Evolutionary conservation across 306 rosid species (phyloP), one percentile per base, ranked within the genome.

Genomic region (Dalbergia cochinchinensis): DNA sequence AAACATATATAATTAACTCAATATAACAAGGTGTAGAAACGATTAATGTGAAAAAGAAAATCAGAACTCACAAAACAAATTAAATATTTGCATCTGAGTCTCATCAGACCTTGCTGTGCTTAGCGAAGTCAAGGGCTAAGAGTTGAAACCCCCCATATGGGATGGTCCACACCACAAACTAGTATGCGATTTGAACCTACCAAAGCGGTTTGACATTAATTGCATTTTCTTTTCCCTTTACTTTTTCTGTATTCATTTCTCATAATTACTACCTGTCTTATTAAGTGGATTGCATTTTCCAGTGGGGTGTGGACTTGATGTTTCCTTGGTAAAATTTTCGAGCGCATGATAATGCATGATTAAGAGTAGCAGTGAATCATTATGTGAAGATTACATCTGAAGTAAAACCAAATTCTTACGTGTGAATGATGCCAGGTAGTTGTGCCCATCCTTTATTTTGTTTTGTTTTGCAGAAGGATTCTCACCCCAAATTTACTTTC

Each of bases 261-360:
- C 87, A 84, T 87, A 78, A 88, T 92, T 86, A 83, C 80, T 68
- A 86, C 75, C 85, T 90, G 83, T 71, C 89, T 79, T 75, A 73
- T 70, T 78, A 66, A 77, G 89, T 85, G 85, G 82, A 65, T 78
- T 78, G 82, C 76, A 77, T 76, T 78, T 86, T 74, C 77, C 64
- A 76, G 68, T 74, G 72, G 72, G 78, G 3, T 72, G 54, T 12
- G 80, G 74, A 82, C 84, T 54, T 77, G 59, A 70, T 85, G 78
- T 79, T 77, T 85, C 54, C 58, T 81, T 68, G 70, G 79, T 73
- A 77, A 85, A 73, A 62, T 80, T 84, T 81, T 69, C 69, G 76
- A 68, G 79, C 80, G 65, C 79, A 85, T 59, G 78, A 88, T 88
- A 76, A 76, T 76, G 82, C 88, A 72, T 62, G 60, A 61, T 78